These are phyloP conservation scores for Annona squamosa DNA, from an alignment of 164 flowering plant species.

Conservation along the genomic window DNA sequence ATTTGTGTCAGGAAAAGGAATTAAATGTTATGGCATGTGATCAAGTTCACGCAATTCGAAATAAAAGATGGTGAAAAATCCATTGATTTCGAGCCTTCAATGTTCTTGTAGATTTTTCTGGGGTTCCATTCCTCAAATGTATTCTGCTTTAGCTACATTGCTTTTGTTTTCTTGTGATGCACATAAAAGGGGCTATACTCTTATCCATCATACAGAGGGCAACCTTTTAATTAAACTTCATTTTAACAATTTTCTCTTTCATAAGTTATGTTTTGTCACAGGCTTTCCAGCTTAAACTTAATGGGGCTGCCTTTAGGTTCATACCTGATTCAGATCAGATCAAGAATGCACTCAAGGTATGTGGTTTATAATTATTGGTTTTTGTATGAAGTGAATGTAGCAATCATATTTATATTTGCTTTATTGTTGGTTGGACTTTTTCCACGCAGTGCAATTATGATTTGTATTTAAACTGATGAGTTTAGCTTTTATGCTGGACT, in stretches of 20 bases:
- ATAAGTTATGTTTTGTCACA: slow-evolving; percentile 16
- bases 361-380: slow-evolving; percentile 7
- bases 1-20: too few relatives aligned
- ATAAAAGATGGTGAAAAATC: too few relatives aligned
- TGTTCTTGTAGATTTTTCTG: too few relatives aligned
- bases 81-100: too few relatives aligned
- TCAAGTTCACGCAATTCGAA: too few relatives aligned
- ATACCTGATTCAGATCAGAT: slow-evolving; percentile 77
- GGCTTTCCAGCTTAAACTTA: slow-evolving; percentile 71
- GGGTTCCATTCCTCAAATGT: too few relatives aligned
- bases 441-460: background rate
- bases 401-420: background rate
- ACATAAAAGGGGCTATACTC: too few relatives aligned
- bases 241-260: background rate
- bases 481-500: background rate
- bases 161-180: too few relatives aligned
- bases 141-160: too few relatives aligned
- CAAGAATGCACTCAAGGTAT: slow-evolving; percentile 66
- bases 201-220: too few relatives aligned
- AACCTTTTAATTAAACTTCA: background rate
- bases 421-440: background rate
- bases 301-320: slow-evolving; percentile 84
- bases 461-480: background rate
- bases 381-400: background rate
- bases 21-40: too few relatives aligned